Percentiles rank a stretch among this genome's conserved stretches.
These are phyloP conservation scores for Tetraselmis striata DNA, from an alignment of 139 green algal species.

Conservation along the genomic window DNA sequence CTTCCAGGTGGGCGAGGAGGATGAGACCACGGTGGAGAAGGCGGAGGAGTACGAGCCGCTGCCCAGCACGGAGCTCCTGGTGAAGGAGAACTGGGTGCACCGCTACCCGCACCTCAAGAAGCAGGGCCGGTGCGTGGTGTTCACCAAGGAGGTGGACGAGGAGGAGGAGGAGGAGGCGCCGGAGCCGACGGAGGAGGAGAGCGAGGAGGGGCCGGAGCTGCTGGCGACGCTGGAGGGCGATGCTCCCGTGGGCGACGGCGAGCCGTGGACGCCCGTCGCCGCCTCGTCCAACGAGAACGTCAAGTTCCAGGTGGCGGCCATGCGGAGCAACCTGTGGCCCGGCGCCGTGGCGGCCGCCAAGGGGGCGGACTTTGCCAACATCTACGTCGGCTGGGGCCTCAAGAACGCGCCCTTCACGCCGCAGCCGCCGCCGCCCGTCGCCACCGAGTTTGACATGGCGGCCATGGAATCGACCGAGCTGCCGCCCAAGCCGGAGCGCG, in stretches of 20 bases:
- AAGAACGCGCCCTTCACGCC: slow-evolving; percentile 65
- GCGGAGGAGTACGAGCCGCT: slow-evolving; percentile 50
- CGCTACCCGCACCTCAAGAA: slow-evolving; percentile 66
- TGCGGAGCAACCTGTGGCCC: slow-evolving; percentile 70
- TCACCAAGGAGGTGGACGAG: slow-evolving; percentile 26
- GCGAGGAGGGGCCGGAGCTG: slow-evolving; percentile 59
- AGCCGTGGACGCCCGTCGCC: slow-evolving; percentile 24
- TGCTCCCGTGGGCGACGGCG: slow-evolving; percentile 23
- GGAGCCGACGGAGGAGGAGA: slow-evolving; percentile 36
- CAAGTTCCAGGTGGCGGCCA: slow-evolving; percentile 46
- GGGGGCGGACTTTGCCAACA: slow-evolving; percentile 50
- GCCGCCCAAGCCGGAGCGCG: slow-evolving; percentile 44
- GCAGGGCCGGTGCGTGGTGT: slow-evolving; percentile 47
- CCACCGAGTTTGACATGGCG: slow-evolving; percentile 43
- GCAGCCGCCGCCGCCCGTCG: slow-evolving; percentile 51
- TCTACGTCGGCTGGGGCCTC: slow-evolving; percentile 77
- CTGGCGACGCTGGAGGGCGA: slow-evolving; percentile 50
- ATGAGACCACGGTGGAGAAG: slow-evolving; percentile 49
- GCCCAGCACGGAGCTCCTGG: slow-evolving; percentile 27
- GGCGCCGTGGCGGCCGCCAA: slow-evolving; percentile 44
- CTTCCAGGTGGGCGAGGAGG: slow-evolving; percentile 52
- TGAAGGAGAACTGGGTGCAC: slow-evolving; percentile 40
- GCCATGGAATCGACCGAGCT: slow-evolving; percentile 61
- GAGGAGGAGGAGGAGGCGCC: background rate
- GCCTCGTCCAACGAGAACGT: slow-evolving; percentile 35